Percentiles rank a stretch among this genome's conserved stretches.
phyloP scores from a whole-genome alignment of 2,329 filamentous ascomycete genomes.

The Arthrinium phaeospermum region DNA sequence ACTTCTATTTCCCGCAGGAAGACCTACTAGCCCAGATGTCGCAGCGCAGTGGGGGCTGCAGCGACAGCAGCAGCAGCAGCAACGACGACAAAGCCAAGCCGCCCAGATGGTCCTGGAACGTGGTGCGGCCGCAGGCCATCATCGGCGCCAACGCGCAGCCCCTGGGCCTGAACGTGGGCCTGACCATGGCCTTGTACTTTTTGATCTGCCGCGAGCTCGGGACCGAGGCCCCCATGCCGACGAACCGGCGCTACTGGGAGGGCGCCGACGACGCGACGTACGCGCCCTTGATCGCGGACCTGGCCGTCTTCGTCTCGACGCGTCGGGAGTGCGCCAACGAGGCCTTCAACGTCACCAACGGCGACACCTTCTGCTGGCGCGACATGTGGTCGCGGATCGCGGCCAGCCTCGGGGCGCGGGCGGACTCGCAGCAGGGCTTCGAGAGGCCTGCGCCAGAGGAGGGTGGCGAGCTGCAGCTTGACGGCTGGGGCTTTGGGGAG shows the following conservation, averaged over 20 bases:
- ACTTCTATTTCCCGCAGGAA: constrained; percentile 60
- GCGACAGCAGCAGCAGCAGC: too few species aligned
- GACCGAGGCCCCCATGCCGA: constrained; percentile 40
- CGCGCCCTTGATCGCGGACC: constrained; percentile 41
- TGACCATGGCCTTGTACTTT: constrained; percentile 47
- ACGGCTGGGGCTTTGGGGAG: constrained; percentile 38
- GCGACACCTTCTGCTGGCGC: constrained; percentile 48
- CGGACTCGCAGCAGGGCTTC: constrained; percentile 25
- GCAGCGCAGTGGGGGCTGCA: too few species aligned
- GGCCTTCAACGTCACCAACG: constrained; percentile 50
- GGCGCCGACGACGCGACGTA: constrained; percentile 41
- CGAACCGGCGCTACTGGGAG: constrained; percentile 41
- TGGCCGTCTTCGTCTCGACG: constrained; percentile 38
- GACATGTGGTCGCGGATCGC: constrained; percentile 49
- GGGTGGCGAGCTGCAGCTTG: constrained; percentile 36
- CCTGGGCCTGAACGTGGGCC: constrained; percentile 48
- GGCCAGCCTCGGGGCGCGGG: constrained; percentile 40
- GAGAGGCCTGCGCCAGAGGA: constrained; percentile 36
- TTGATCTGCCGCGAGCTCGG: constrained; percentile 42
- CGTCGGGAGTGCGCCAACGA: constrained; percentile 38
- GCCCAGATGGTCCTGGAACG: constrained; percentile 33
- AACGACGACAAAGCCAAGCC: constrained; percentile 21
- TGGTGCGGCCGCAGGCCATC: constrained; percentile 43
- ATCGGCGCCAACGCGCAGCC: constrained; percentile 38
- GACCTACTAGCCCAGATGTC: constrained; percentile 40